A percentile compares a stretch with the other conserved stretches of the same genome.
phyloP scores from a whole-genome alignment of 441 rosid genomes.

The Mallotus repandus region DNA sequence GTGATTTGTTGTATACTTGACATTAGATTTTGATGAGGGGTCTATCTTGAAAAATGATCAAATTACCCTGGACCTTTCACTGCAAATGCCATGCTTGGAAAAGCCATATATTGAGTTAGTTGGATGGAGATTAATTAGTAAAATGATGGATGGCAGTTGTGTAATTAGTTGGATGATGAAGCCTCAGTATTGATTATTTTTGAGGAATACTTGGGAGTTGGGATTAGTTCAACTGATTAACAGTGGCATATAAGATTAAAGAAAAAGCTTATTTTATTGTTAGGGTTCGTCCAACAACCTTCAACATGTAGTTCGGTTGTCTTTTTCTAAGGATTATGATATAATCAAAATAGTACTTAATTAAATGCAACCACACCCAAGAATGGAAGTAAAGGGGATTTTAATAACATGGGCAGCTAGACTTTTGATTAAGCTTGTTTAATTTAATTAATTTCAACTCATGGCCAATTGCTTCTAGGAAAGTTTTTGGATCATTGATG shows the following conservation, averaged over 20 bases:
- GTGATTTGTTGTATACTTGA: too few species aligned
- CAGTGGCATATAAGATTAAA: neutral
- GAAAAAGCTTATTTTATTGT: neutral
- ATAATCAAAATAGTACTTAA: neutral
- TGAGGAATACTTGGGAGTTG: neutral
- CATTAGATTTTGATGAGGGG: too few species aligned
- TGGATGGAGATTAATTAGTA: neutral
- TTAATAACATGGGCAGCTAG: neutral
- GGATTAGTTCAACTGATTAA: constrained; percentile 13
- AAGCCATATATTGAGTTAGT: neutral
- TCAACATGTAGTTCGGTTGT: constrained; percentile 25
- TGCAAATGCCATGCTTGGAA: too few species aligned
- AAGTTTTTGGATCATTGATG: constrained; percentile 12
- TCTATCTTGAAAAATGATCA: too few species aligned
- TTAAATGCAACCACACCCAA: constrained; percentile 29
- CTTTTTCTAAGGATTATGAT: constrained; percentile 14
- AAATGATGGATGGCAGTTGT: constrained; percentile 10
- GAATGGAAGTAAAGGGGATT: neutral
- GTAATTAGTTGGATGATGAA: constrained; percentile 20
- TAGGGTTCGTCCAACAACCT: constrained; percentile 35
- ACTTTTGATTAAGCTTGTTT: constrained; percentile 9
- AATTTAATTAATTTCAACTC: constrained; percentile 27
- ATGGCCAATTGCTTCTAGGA: constrained; percentile 18
- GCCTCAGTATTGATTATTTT: neutral
- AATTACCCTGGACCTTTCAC: too few species aligned